Evolutionary conservation across 2,329 filamentous ascomycete species (phyloP), one percentile per base, ranked within the genome.

Genomic region (Fusarium sublunatum): DNA sequence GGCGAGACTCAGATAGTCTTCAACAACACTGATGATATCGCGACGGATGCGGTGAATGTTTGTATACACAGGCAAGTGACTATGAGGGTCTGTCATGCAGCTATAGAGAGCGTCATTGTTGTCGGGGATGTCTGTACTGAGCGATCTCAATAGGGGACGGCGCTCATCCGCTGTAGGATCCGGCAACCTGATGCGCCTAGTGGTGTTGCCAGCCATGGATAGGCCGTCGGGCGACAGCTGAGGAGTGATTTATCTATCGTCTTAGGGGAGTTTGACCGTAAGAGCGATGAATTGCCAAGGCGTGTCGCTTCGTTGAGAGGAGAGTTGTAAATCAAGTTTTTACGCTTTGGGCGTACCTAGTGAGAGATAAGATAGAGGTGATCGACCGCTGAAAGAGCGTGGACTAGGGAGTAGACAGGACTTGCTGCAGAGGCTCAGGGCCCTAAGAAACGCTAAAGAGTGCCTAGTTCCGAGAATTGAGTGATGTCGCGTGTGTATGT

Each of bases 41-140:
- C 85, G 82, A 32, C 86, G 82, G 73, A 89, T 87, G 59, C 88
- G 83, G 74, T 93, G 91, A 69, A 93, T 92, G 64, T 88, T 93
- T 45, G 85, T 90, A 77, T 93, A 93, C 12, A 93, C 88, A 35
- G 89, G 88, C 67, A 93, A 77, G 62, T 86, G 80, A 19, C 81
- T 81, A 75, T 90, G 86, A 28, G 84, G 80, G 69, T 88, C 86
- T 13, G 83, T 73, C 65, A 77, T 76, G 74, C 83, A 86, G 70
- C 83, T 82, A 72, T 81, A 86, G 48, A 85, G 75, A 44, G 69
- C 67, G 42, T 76, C 75, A 24, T 67, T 43, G 26, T 61, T 71
- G 58, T 73, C 71, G 15, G 61, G 54, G 5, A 43, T 58, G 48
- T 72, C 70, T n/a, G 71, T 72, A 57, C 72, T 72, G 56, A 72